These are phyloP conservation scores for Aureobasidium sp. DNA, from an alignment of 2,329 filamentous ascomycete species.

Conservation along the genomic window DNA sequence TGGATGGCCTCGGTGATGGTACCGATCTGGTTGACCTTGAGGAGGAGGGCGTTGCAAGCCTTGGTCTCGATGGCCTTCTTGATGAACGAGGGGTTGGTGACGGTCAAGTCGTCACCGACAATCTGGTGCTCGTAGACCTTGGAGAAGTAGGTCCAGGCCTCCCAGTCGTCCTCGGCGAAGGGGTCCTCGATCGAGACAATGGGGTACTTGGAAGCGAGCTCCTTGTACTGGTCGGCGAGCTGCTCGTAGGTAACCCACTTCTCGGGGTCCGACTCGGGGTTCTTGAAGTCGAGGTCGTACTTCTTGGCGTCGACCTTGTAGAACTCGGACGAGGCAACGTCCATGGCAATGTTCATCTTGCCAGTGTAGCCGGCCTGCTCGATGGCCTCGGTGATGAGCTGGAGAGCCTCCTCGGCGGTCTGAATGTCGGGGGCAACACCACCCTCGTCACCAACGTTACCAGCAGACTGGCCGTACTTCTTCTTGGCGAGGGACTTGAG, in stretches of 20 bases:
- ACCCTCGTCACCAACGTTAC: slow-evolving; percentile 98
- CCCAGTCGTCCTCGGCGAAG: slow-evolving; percentile 99
- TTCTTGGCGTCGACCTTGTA: slow-evolving; percentile 96
- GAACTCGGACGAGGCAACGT: slow-evolving; percentile 98
- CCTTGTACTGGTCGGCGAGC: slow-evolving; percentile 85
- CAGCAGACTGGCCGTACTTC: slow-evolving; percentile 97
- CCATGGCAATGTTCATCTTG: slow-evolving; percentile 97
- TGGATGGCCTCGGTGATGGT: slow-evolving; percentile 98
- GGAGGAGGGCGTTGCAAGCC: slow-evolving; percentile 93
- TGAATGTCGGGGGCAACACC: slow-evolving; percentile 99
- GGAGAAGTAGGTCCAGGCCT: slow-evolving; percentile 99
- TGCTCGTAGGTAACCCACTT: slow-evolving; percentile 99
- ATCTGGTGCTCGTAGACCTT: slow-evolving; percentile 98
- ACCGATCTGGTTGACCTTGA: slow-evolving; percentile 99
- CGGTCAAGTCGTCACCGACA: slow-evolving; percentile 95
- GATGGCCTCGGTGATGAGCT: slow-evolving; percentile 91
- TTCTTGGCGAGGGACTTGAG: slow-evolving; percentile 97
- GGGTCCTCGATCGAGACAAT: slow-evolving; percentile 99
- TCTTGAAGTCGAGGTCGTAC: slow-evolving; percentile 99
- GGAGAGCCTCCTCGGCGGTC: slow-evolving; percentile 90
- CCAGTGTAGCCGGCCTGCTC: slow-evolving; percentile 93
- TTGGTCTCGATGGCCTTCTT: slow-evolving; percentile 99
- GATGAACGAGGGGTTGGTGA: slow-evolving; percentile 98
- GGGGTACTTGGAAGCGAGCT: slow-evolving; percentile 87
- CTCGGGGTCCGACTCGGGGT: slow-evolving; percentile 87